A percentile compares a stretch with the other conserved stretches of the same genome.
Conservation (phyloP, 192 early-diverging fungal species). For the Phycomyces blakesleeanus region DNA sequence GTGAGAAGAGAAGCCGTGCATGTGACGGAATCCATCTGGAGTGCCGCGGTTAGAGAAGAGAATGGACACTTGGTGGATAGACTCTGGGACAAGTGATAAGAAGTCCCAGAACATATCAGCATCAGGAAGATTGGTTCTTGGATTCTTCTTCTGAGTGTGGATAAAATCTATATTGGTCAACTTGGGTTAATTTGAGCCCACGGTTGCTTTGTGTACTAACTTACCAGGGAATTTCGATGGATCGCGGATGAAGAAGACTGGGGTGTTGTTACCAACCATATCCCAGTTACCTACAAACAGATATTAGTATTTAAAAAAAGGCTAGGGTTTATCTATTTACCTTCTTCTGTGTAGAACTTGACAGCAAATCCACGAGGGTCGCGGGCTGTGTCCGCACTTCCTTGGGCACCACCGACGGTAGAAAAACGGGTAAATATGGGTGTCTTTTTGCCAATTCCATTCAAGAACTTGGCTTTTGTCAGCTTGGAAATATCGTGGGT, state of each 20-base stretch:
- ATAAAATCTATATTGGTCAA: slow-evolving; percentile 58
- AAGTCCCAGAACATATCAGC: slow-evolving; percentile 78
- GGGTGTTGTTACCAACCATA: slow-evolving; percentile 85
- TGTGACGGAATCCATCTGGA: slow-evolving; percentile 75
- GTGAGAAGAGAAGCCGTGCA: slow-evolving; percentile 82
- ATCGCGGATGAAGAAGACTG: slow-evolving; percentile 81
- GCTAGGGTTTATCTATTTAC: neutral
- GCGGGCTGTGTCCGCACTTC: slow-evolving; percentile 70
- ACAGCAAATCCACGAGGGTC: slow-evolving; percentile 81
- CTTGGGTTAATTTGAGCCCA: too few relatives aligned
- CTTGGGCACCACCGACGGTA: slow-evolving; percentile 73
- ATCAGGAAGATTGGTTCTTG: slow-evolving; percentile 68
- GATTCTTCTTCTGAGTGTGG: slow-evolving; percentile 81
- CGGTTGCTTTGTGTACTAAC: too few relatives aligned
- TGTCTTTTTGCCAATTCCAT: slow-evolving; percentile 69
- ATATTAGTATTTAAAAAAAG: too few relatives aligned
- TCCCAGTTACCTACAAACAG: slow-evolving; percentile 57
- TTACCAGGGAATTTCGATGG: slow-evolving; percentile 66
- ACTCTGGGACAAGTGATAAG: slow-evolving; percentile 71
- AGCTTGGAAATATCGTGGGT: slow-evolving; percentile 66
- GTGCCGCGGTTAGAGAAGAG: slow-evolving; percentile 83
- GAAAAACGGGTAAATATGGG: slow-evolving; percentile 80
- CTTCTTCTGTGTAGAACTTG: slow-evolving; percentile 86
- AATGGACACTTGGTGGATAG: slow-evolving; percentile 75
- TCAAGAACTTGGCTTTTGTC: slow-evolving; percentile 72